phyloP scores from a whole-genome alignment of 2,329 filamentous ascomycete species.

The Trichoderma arundinaceum region DNA sequence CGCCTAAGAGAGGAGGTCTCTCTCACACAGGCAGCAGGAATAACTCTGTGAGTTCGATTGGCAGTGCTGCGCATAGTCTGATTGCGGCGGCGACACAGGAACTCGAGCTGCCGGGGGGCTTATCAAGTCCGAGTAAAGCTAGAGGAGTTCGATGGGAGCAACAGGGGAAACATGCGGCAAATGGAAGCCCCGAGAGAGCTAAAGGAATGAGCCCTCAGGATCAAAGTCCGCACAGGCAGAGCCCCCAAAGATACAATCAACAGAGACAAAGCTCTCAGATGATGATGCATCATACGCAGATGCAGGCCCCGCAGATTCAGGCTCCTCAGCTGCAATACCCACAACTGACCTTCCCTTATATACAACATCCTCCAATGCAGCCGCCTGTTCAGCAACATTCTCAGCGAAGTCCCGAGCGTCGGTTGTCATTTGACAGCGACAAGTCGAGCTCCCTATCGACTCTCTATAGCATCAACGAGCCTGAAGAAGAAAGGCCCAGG shows the following conservation, averaged over 20 bases:
- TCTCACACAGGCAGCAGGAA: constrained; percentile 36
- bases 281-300: constrained; percentile 13
- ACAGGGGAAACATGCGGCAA: constrained; percentile 21
- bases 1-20: constrained; percentile 38
- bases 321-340: constrained; percentile 16
- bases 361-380: constrained; percentile 13
- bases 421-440: constrained; percentile 50
- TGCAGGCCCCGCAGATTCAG: constrained; percentile 6
- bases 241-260: constrained; percentile 27
- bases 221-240: constrained; percentile 17
- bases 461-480: constrained; percentile 60
- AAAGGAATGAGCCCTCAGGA: constrained; percentile 29
- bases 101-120: constrained; percentile 44
- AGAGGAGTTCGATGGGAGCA: constrained; percentile 40
- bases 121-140: constrained; percentile 53
- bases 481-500: constrained; percentile 44
- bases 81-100: constrained; percentile 46
- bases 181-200: constrained; percentile 1
- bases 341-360: constrained; percentile 3
- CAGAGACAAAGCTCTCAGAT: constrained; percentile 13
- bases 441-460: constrained; percentile 62
- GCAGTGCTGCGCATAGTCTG: constrained; percentile 50
- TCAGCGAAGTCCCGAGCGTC: constrained; percentile 34
- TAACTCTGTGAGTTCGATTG: constrained; percentile 43
- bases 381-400: constrained; percentile 27